phyloP scores from a whole-genome alignment of 169 alveolate species.

The Plasmodium gonderi region DNA sequence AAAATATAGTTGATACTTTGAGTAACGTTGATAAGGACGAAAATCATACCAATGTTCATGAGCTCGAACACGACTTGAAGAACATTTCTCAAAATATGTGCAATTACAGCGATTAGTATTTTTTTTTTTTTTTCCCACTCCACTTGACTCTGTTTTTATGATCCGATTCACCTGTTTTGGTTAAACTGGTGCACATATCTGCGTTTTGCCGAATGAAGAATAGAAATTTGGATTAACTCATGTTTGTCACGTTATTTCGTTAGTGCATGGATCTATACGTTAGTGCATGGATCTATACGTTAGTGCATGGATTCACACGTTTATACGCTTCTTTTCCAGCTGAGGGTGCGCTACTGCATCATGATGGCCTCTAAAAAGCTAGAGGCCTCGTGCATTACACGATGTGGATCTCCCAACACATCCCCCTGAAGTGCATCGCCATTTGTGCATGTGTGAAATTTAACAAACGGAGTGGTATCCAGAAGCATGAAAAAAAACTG shows the following conservation, averaged over 20 bases:
- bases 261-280: no score
- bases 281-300: no score
- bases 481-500: constrained; percentile 5
- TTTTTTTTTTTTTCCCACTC: no score
- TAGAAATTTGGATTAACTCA: no score
- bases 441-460: neutral
- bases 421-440: neutral
- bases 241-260: no score
- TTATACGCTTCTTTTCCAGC: neutral
- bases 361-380: neutral
- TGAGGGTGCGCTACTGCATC: neutral
- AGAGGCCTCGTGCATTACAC: neutral
- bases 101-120: constrained; percentile 51
- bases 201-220: neutral
- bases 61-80: neutral
- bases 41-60: neutral
- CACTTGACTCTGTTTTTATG: neutral
- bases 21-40: constrained; percentile 49
- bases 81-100: constrained; percentile 41
- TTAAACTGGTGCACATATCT: neutral
- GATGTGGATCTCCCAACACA: neutral
- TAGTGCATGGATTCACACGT: no score
- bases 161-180: neutral
- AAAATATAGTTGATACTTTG: constrained; percentile 14
- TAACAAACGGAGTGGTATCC: constrained; percentile 62